phyloP scores from a whole-genome alignment of 805 yeast species.

The Candida coquimbonensis region DNA sequence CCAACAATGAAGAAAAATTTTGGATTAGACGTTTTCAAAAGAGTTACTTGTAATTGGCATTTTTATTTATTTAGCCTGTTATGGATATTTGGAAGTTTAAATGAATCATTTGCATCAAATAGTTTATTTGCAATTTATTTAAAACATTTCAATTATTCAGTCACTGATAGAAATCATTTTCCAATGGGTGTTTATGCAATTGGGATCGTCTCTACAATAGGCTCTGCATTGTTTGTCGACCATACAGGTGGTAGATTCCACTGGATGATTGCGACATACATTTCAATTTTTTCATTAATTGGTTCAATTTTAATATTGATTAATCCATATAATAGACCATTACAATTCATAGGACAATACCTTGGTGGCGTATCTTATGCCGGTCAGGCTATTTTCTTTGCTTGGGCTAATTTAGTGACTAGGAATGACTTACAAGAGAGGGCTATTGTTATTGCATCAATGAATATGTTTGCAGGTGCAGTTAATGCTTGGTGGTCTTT shows the following conservation, averaged over 20 bases:
- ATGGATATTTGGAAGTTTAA: slow-evolving; percentile 47
- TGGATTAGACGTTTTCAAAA: slow-evolving; percentile 31
- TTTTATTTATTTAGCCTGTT: slow-evolving; percentile 47
- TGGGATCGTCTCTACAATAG: slow-evolving; percentile 40
- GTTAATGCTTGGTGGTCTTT: slow-evolving; percentile 63
- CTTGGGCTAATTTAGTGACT: slow-evolving; percentile 59
- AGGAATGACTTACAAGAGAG: slow-evolving; percentile 55
- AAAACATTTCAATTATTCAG: slow-evolving; percentile 32
- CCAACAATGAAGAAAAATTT: slow-evolving; percentile 28
- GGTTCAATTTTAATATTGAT: slow-evolving; percentile 41
- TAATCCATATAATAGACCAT: slow-evolving; percentile 30
- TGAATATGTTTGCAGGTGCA: slow-evolving; percentile 59
- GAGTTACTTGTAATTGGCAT: slow-evolving; percentile 48
- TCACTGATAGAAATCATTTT: slow-evolving; percentile 40
- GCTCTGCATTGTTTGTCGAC: slow-evolving; percentile 38
- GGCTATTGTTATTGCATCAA: slow-evolving; percentile 56
- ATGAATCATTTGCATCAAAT: slow-evolving; percentile 39
- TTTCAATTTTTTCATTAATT: slow-evolving; percentile 35
- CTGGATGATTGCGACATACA: slow-evolving; percentile 43
- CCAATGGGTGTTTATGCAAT: slow-evolving; percentile 52
- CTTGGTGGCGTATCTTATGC: slow-evolving; percentile 48
- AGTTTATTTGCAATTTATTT: slow-evolving; percentile 44
- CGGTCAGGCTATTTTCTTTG: slow-evolving; percentile 53
- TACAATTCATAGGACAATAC: slow-evolving; percentile 49
- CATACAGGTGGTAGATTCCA: slow-evolving; percentile 36